These are phyloP conservation scores for Sporothrix brasiliensis DNA, from an alignment of 2,329 filamentous ascomycete genomes.

Conservation along the genomic window DNA sequence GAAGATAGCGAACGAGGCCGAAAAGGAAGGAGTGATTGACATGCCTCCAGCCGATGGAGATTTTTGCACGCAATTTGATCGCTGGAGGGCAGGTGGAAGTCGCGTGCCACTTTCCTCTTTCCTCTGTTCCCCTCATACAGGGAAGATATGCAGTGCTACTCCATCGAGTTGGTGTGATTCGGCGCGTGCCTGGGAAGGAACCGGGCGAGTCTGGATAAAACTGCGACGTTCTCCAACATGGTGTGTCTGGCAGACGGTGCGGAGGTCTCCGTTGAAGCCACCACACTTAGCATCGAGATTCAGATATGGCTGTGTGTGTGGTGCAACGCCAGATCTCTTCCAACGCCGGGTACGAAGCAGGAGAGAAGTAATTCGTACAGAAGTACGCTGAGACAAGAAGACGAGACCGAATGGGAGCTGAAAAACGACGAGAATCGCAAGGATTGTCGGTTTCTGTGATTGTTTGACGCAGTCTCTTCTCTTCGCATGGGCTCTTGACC, in stretches of 20 bases:
- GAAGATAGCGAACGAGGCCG: not conserved
- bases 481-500: no score
- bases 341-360: not conserved
- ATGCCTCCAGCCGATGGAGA: not conserved
- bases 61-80: not conserved
- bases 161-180: not conserved
- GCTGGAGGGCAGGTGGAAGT: slow-evolving; percentile 11
- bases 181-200: slow-evolving; percentile 12
- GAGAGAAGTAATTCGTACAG: not conserved
- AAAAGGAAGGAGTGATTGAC: not conserved
- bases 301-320: no score
- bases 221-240: slow-evolving; percentile 17
- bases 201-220: not conserved
- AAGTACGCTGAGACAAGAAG: not conserved
- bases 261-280: slow-evolving; percentile 2
- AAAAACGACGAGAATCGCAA: not conserved
- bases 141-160: not conserved
- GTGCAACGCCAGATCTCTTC: slow-evolving; percentile 8
- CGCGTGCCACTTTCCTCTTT: slow-evolving; percentile 26
- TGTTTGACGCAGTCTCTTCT: no score
- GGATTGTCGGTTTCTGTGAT: not conserved
- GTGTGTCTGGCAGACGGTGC: not conserved
- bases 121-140: not conserved
- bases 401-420: not conserved
- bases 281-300: not conserved